Evolutionary conservation across 768 basidiomycete species (phyloP).

Genomic region (Rhodotorula diobovata): DNA sequence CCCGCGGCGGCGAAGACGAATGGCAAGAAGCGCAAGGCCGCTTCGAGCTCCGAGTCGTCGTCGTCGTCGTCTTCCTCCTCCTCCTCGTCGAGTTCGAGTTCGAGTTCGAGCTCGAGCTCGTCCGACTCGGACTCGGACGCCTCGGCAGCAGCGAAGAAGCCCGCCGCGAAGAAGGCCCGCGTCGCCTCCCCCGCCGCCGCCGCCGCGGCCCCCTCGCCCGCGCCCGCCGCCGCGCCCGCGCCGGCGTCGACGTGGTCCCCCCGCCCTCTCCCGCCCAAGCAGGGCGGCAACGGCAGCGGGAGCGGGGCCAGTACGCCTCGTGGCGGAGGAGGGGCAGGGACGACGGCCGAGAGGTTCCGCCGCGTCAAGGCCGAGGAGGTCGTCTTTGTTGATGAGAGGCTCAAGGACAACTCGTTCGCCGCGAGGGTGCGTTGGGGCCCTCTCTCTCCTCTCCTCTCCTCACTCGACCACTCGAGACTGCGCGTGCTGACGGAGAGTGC

Average conservation of each 20-base stretch:
- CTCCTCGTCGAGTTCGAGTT: conserved; percentile 20
- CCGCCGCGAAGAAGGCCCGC: conserved; percentile 44
- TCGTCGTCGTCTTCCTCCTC: not conserved
- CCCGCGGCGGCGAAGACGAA: conserved; percentile 11
- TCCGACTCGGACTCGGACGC: conserved; percentile 1
- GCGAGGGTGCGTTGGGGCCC: conserved; percentile 62
- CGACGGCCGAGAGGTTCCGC: conserved; percentile 67
- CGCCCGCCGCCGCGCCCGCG: conserved; percentile 12
- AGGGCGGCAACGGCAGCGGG: not conserved
- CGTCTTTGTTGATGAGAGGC: conserved; percentile 51
- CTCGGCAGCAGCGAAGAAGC: conserved; percentile 22
- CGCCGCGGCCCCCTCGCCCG: conserved; percentile 44
- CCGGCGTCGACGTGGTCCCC: not conserved
- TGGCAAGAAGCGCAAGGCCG: conserved; percentile 27
- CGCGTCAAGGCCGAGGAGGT: conserved; percentile 67
- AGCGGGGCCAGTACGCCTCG: not conserved
- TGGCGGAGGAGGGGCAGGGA: too few relatives aligned
- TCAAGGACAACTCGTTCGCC: conserved; percentile 73
- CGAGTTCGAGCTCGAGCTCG: conserved; percentile 28
- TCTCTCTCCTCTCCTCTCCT: not conserved
- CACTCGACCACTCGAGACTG: too few relatives aligned
- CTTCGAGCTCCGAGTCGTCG: conserved; percentile 4
- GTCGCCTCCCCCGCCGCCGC: conserved; percentile 50
- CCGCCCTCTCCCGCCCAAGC: not conserved
- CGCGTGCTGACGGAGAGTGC: too few relatives aligned